A percentile compares a stretch with the other conserved stretches of the same genome.
Evolutionary conservation across 495 filamentous ascomycete species (phyloP).

Genomic region (Xylaria palmicola): DNA sequence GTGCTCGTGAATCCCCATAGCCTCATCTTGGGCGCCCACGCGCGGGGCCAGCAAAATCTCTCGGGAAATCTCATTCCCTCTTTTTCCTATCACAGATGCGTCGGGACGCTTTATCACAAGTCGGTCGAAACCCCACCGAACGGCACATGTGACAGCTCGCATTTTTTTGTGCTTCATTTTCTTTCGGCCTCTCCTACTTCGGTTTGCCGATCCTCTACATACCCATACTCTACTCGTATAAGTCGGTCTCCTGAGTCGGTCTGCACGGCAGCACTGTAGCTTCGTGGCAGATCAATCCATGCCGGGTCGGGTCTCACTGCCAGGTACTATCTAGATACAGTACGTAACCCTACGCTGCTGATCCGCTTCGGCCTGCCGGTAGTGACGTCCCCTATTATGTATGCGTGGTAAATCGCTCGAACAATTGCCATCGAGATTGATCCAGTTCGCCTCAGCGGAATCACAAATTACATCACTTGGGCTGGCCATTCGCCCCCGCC

Average conservation of each 20-base stretch:
- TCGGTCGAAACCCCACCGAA: not conserved
- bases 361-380: no score
- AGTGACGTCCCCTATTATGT: no score
- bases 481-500: not conserved
- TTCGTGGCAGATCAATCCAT: no score
- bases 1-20: not conserved
- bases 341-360: no score
- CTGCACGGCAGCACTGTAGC: no score
- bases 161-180: not conserved
- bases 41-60: not conserved
- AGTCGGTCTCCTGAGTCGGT: no score
- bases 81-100: not conserved
- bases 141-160: not conserved
- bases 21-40: not conserved
- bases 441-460: not conserved
- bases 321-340: no score
- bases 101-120: not conserved
- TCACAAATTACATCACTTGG: not conserved
- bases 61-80: not conserved
- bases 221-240: no score
- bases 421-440: not conserved
- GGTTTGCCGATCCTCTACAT: not conserved
- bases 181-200: not conserved
- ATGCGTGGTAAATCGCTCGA: not conserved
- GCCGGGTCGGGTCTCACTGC: no score